These are phyloP conservation scores for Phytophthora melonis DNA, from an alignment of 352 stramenopile species.

Conservation along the genomic window DNA sequence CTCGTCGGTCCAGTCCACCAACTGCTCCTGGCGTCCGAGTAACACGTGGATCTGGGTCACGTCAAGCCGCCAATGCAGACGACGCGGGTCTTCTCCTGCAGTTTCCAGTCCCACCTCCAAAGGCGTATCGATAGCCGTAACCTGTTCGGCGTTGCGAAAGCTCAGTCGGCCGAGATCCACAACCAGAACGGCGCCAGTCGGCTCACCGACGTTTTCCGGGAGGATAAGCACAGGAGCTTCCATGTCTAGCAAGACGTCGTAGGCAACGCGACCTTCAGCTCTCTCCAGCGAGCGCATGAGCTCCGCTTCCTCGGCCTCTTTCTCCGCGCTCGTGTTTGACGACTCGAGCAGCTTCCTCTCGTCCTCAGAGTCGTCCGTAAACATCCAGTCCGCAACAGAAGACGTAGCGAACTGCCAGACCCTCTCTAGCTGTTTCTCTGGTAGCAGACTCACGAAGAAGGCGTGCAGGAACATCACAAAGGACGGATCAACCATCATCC, in stretches of 20 bases:
- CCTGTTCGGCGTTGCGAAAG: constrained; percentile 60
- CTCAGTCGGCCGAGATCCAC: constrained; percentile 78
- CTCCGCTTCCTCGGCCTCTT: constrained; percentile 53
- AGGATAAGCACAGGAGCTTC: constrained; percentile 80
- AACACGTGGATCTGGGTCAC: constrained; percentile 71
- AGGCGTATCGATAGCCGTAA: constrained; percentile 25
- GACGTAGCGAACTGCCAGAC: constrained; percentile 87
- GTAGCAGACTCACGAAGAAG: constrained; percentile 77
- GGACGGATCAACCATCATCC: constrained; percentile 72
- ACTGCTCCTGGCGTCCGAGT: constrained; percentile 50
- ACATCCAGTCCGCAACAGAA: constrained; percentile 85
- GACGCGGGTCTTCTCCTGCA: constrained; percentile 24
- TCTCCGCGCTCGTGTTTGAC: constrained; percentile 20
- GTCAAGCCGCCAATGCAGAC: constrained; percentile 67
- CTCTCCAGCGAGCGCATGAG: constrained; percentile 50
- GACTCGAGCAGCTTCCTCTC: constrained; percentile 26
- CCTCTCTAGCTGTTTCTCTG: constrained; percentile 75
- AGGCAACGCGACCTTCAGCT: constrained; percentile 42
- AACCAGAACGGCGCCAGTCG: constrained; percentile 56
- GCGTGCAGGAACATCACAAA: constrained; percentile 75
- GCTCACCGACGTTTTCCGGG: constrained; percentile 56
- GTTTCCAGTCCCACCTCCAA: constrained; percentile 7
- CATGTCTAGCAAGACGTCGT: constrained; percentile 80
- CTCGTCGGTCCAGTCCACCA: constrained; percentile 51
- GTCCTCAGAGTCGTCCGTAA: constrained; percentile 58